A percentile compares a stretch with the other conserved stretches of the same genome.
Conservation (phyloP, 2,329 filamentous ascomycete species). For the Lasiodiplodia theobromae region DNA sequence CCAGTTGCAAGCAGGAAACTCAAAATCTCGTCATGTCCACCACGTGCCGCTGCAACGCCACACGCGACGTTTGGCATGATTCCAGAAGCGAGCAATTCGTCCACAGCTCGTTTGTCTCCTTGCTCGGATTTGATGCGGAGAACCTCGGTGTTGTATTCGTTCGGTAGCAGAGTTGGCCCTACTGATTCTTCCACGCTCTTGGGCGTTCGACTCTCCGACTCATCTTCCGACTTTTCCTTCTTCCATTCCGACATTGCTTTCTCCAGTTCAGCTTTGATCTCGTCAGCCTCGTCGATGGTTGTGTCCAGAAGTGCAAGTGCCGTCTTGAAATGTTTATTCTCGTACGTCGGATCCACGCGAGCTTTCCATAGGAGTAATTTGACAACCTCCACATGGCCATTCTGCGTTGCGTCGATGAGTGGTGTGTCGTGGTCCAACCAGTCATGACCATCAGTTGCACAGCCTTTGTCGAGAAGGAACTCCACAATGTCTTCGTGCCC, state of each 20-base stretch:
- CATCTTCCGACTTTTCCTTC: conserved; percentile 57
- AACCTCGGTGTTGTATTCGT: conserved; percentile 58
- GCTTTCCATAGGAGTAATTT: conserved; percentile 83
- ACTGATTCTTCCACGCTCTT: conserved; percentile 28
- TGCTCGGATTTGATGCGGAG: conserved; percentile 56
- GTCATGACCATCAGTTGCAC: conserved; percentile 68
- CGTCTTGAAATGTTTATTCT: conserved; percentile 91
- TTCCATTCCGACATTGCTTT: conserved; percentile 58
- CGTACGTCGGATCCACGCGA: conserved; percentile 82
- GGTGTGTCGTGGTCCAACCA: conserved; percentile 79
- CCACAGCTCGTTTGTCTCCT: conserved; percentile 57
- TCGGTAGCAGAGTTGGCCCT: conserved; percentile 52
- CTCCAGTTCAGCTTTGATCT: conserved; percentile 78
- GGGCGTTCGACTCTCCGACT: conserved; percentile 35
- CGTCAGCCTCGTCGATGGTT: conserved; percentile 77
- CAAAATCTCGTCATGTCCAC: conserved; percentile 87
- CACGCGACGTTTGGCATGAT: conserved; percentile 78
- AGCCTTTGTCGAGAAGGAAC: conserved; percentile 83
- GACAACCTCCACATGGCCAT: conserved; percentile 89
- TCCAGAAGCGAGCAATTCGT: conserved; percentile 56
- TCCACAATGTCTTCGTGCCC: conserved; percentile 87
- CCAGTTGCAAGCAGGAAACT: conserved; percentile 68
- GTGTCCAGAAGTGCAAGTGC: conserved; percentile 83
- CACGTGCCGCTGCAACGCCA: conserved; percentile 88
- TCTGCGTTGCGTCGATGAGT: conserved; percentile 94